Percentiles rank a stretch among this genome's conserved stretches.
These are phyloP conservation scores for Didymella exigua DNA, from an alignment of 2,329 filamentous ascomycete species.

Conservation along the genomic window DNA sequence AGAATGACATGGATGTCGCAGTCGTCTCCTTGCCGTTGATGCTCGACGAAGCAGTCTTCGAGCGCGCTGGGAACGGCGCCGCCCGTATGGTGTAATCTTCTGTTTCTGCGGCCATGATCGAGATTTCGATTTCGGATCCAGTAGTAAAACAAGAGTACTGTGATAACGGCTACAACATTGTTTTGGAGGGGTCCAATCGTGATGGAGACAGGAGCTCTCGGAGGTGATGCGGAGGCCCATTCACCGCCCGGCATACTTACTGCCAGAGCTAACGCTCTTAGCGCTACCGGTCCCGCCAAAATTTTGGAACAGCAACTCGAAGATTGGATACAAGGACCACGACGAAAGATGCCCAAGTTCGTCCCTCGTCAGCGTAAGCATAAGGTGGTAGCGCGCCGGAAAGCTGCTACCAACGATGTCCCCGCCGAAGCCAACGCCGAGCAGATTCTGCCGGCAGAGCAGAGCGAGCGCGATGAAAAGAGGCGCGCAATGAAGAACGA, in stretches of 20 bases:
- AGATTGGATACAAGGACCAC: constrained; percentile 2
- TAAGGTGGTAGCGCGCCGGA: constrained; percentile 68
- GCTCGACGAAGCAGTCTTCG: constrained; percentile 59
- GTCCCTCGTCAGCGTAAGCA: constrained; percentile 65
- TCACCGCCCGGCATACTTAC: constrained; percentile 16
- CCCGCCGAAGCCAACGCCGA: constrained; percentile 58
- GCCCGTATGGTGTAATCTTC: constrained; percentile 31
- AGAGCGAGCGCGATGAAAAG: constrained; percentile 60
- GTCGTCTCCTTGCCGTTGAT: constrained; percentile 75
- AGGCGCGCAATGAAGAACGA: constrained; percentile 60
- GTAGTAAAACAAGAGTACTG: not conserved
- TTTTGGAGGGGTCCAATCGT: not conserved
- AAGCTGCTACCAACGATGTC: constrained; percentile 51
- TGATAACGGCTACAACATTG: not conserved
- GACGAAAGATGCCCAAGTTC: constrained; percentile 46
- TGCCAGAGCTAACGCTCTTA: not conserved
- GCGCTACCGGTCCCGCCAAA: constrained; percentile 39
- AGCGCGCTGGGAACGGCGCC: constrained; percentile 71
- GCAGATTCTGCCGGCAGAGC: constrained; percentile 54
- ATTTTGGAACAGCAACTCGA: constrained; percentile 31
- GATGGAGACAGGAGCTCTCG: constrained; percentile 14
- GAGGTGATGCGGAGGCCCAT: constrained; percentile 22
- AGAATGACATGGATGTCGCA: constrained; percentile 74
- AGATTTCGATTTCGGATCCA: not conserved
- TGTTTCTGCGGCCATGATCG: constrained; percentile 17